A percentile compares a stretch with the other conserved stretches of the same genome.
These are phyloP conservation scores for Cryptosporidium ubiquitum DNA, from an alignment of 169 alveolate species.

Conservation along the genomic window DNA sequence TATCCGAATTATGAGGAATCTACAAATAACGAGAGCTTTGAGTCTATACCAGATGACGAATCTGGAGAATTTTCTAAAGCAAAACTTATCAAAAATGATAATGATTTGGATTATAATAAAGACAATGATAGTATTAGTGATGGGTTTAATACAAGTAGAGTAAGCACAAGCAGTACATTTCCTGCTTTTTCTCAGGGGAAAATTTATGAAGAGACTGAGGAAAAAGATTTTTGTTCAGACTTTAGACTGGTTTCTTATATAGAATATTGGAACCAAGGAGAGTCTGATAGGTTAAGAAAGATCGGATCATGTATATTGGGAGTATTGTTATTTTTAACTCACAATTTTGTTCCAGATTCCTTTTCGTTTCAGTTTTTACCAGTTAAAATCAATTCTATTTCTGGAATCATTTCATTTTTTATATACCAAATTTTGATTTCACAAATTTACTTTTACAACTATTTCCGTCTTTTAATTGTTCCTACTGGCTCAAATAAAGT, in stretches of 20 bases:
- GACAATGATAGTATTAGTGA: not conserved
- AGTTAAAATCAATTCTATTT: not conserved
- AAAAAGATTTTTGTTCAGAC: not conserved
- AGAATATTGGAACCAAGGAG: not conserved
- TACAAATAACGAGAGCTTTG: not conserved
- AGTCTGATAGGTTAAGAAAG: not conserved
- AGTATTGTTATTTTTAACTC: not conserved
- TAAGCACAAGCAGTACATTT: not conserved
- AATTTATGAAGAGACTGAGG: not conserved
- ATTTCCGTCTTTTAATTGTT: not conserved
- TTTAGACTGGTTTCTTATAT: not conserved
- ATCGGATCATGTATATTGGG: conserved; percentile 8
- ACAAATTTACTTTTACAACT: not conserved
- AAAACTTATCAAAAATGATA: not conserved
- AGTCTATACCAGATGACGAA: not conserved
- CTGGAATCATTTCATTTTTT: not conserved
- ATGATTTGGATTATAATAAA: not conserved
- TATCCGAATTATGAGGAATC: conserved; percentile 41
- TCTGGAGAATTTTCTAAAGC: not conserved
- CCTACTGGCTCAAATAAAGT: not conserved
- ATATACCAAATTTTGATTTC: not conserved
- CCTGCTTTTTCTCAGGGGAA: not conserved
- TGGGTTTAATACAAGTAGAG: not conserved
- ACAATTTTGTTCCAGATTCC: conserved; percentile 17
- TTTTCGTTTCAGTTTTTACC: not conserved